Base-by-base conservation (phyloP, 306 rosid species). In the Albizia julibrissin region DNA sequence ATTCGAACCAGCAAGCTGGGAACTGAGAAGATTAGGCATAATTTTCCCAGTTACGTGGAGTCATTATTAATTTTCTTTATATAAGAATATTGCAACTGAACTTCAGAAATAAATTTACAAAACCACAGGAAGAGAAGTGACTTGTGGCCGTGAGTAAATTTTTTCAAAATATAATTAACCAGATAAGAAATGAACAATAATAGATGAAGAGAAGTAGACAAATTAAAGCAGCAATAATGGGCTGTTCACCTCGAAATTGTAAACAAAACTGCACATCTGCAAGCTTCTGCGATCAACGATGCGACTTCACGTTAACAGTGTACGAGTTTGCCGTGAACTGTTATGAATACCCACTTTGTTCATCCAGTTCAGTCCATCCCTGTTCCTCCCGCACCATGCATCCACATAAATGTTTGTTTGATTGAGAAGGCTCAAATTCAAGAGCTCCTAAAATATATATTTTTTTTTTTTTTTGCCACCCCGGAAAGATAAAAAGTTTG, bases 321-420 rank as follows among this genome's bases (percentile, higher is more conserved):
- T 82, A 85, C 88, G 76, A 72, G 77, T 14, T 72, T 79, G 86
- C 78, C 76, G 81, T 82, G 88, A 22, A 59, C 13, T 59, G 3
- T 22, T 2, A 59, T 79, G 83, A 85, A 79, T 74, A 68, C 75
- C 84, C 81, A 79, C 86, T 68, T 37, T 83, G 59, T 64, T 81
- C 75, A 43, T 78, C 31, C 80, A 80, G 34, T 73, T 61, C 19
- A 62, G 34, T 69, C 47, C 85, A 78, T 81, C 81, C 85, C 72
- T 52, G 70, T 84, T 80, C 84, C 83, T 68, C 79, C 83, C 79
- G 27, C 65, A 81, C 76, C 87, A 47, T 72, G 64, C 79, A 65
- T 72, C 84, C 86, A 76, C 66, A 47, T 66, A 76, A 26, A 69
- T 79, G 69, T 79, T 62, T 79, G 74, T 79, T 62, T 74, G 34